Evolutionary conservation across 139 green algal genomes (phyloP), one percentile per base, ranked within the genome.

Genomic region (Coelastrella sp.): DNA sequence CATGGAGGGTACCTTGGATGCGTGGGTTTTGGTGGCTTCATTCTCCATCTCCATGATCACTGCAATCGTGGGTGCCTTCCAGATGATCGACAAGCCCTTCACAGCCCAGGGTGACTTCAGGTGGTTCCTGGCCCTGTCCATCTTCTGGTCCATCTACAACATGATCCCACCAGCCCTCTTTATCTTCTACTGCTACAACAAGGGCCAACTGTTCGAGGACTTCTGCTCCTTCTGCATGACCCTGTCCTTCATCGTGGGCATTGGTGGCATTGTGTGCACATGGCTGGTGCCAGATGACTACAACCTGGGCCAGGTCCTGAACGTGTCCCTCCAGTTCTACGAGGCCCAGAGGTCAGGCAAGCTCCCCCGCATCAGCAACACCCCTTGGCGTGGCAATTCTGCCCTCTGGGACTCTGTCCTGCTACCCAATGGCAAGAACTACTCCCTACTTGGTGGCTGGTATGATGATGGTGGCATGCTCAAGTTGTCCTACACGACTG

Each of bases 171-270:
- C 89, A 58, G 61, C 70, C 49, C 89, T 92, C 35, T 92, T 92
- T 82, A 89, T 92, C 89, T 92, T 92, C 89, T 92, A 92, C 89
- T 89, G 82, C 89, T 92, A 92, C 89, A 84, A 92, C 70, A 92
- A 92, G 82, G 89, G 89, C 35, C 89, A 89, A 27, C 74, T 92
- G 66, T 92, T 92, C 0, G 82, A 92, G 89, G 89, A 92, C 82
- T 92, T 92, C 89, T 92, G 89, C 82, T 85, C 81, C 60, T 89
- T 89, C 89, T 92, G 89, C 89, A 63, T 92, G 60, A 87, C 82
- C 11, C 73, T 92, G 35, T 89, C 82, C 61, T 92, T 82, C 89
- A 73, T 92, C 8, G 63, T 89, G 19, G 89, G 82, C 73, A 89
- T 89, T 75, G 89, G 81, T 66, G 89, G 82, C 56, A 92, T 92